Base-by-base conservation (phyloP, 1,284 basidiomycete species). In the Acaromyces ingoldii region DNA sequence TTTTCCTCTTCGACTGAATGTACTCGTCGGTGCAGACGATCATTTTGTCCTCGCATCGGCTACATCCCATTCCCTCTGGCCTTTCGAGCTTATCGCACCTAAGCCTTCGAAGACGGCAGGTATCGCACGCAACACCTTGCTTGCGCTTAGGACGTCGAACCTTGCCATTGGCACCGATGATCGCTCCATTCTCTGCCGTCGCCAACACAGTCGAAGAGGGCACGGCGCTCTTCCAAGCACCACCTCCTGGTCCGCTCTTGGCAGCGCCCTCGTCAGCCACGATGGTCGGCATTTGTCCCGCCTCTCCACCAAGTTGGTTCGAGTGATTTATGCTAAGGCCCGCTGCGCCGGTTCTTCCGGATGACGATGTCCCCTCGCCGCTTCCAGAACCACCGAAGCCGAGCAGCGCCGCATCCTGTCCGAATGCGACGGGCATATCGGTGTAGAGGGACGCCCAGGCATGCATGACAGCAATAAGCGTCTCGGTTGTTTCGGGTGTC, bases 51-150 rank as follows among this genome's bases (percentile, higher is more conserved):
- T 70, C 63, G 51, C 71, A 74, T 21, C 69, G 63, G 26, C 65
- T 65, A 55, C 71, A 74, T 13, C 68, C 64, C 40, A 63, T 57
- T 10, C 71, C 71, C 3, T 65, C 59, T 6, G 63, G 63, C 30
- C 69, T 58, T 50, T 74, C 71, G 24, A 65, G 70, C 22, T 72
- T 39, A 39, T 72, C 69, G 54, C 71, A 74, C 15, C 71, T 51
- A 21, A 74, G 66, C 29, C 71, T 55, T 7, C 71, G 60, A 22
- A 74, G 51, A 13, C 69, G 70, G 49, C 71, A 74, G 6, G 69
- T 70, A 33, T 74, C 71, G 48, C 71, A 74, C 6, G 71, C 71
- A 3, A 74, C 71, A 9, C 71, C 71, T 54, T 74, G 71, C 36
- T 72, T 68, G 11, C 71, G 63, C 53, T 72, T 72, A 7, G 66